Conservation (phyloP, 495 filamentous ascomycete species). For the Letharia columbiana region DNA sequence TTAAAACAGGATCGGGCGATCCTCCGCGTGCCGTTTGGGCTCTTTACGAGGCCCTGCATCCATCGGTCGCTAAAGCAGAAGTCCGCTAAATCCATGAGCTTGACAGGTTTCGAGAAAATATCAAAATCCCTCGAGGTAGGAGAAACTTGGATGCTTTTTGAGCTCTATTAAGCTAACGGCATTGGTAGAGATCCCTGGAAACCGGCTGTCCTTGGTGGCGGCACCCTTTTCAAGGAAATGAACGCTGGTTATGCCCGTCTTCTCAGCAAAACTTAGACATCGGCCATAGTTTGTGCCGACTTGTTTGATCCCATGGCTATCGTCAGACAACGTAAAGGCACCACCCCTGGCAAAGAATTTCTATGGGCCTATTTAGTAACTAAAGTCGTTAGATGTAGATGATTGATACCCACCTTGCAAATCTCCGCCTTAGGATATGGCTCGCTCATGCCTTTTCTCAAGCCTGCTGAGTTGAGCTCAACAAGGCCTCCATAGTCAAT, state of each 20-base stretch:
- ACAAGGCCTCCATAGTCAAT: constrained; percentile 67
- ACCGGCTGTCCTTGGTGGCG: constrained; percentile 32
- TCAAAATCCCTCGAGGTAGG: not conserved
- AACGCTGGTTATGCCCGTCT: constrained; percentile 38
- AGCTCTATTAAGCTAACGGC: constrained; percentile 27
- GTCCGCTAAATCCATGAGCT: not conserved
- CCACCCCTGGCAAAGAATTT: constrained; percentile 59
- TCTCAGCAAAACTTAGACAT: constrained; percentile 50
- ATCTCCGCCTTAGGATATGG: constrained; percentile 79
- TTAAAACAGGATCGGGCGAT: not conserved
- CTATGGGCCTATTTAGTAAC: constrained; percentile 29
- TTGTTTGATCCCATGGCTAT: constrained; percentile 79
- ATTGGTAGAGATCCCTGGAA: constrained; percentile 34
- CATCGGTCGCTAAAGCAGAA: not conserved
- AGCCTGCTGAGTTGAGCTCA: constrained; percentile 76
- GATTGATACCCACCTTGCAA: constrained; percentile 52
- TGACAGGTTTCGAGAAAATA: not conserved
- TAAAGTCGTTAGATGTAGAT: not conserved
- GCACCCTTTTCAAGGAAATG: constrained; percentile 33
- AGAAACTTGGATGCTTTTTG: constrained; percentile 23
- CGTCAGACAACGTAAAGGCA: constrained; percentile 78
- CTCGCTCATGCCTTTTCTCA: constrained; percentile 84
- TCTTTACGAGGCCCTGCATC: not conserved
- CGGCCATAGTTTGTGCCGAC: constrained; percentile 59
- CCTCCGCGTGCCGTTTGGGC: not conserved